phyloP scores from a whole-genome alignment of 2,329 filamentous ascomycete genomes.

The Colletotrichum coccodes region DNA sequence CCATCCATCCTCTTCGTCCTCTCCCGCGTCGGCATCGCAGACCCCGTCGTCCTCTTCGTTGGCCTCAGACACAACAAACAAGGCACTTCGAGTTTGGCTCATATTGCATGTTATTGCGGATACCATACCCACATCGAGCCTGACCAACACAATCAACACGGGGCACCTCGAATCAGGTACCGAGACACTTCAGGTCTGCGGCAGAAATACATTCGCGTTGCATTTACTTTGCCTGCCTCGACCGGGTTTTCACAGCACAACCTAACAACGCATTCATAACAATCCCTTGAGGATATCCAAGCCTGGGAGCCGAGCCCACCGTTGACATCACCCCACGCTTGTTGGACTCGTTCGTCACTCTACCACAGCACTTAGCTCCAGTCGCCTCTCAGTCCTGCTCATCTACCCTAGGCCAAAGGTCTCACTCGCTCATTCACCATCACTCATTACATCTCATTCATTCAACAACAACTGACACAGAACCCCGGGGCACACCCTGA shows the following conservation, averaged over 20 bases:
- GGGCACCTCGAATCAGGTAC: background rate
- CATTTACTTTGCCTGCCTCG: background rate
- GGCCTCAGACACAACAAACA: no score
- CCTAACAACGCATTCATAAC: background rate
- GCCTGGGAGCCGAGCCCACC: conserved; percentile 11
- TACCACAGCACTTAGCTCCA: background rate
- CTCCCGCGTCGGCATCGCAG: no score
- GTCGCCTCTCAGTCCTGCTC: background rate
- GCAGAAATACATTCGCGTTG: background rate
- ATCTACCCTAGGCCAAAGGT: background rate
- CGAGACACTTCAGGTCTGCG: background rate
- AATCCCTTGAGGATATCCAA: background rate
- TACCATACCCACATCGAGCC: background rate
- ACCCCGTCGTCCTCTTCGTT: no score
- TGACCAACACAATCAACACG: background rate
- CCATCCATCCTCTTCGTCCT: no score
- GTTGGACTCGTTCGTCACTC: background rate
- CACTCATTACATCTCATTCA: no score
- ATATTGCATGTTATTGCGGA: background rate
- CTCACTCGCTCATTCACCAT: background rate
- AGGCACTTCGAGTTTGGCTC: background rate
- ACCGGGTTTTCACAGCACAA: background rate
- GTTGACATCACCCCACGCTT: conserved; percentile 23
- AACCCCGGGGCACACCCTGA: background rate
- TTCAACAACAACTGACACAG: background rate